phyloP scores from a whole-genome alignment of 257 asterid genomes.

The Thymus mandschuricus region DNA sequence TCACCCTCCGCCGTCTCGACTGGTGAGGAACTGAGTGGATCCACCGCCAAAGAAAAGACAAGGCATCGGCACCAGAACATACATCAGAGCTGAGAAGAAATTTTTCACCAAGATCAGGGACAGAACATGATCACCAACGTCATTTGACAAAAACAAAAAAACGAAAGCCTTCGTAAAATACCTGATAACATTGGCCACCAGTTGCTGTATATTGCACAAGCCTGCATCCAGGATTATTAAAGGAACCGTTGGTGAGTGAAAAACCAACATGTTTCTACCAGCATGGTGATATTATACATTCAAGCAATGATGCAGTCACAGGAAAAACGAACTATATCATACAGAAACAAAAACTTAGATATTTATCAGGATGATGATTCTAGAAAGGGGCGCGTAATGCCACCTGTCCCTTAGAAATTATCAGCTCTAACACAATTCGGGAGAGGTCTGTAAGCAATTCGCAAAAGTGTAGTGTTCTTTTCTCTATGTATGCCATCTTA shows the following conservation, averaged over 20 bases:
- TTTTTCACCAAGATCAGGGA: constrained; percentile 21
- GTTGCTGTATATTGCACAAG: constrained; percentile 88
- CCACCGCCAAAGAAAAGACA: constrained; percentile 98
- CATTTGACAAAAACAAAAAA: not conserved
- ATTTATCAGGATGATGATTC: not conserved
- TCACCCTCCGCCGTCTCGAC: constrained; percentile 98
- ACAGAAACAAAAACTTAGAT: not conserved
- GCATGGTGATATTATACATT: constrained; percentile 10
- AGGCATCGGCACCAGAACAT: constrained; percentile 97
- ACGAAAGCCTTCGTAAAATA: constrained; percentile 33
- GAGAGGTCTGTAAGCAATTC: not conserved
- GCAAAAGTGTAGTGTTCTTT: not conserved
- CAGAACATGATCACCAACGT: constrained; percentile 4
- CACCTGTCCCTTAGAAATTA: not conserved
- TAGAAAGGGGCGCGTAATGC: not conserved
- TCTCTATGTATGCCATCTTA: constrained; percentile 9
- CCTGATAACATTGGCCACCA: constrained; percentile 99
- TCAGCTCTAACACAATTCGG: constrained; percentile 10
- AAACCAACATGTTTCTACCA: constrained; percentile 16
- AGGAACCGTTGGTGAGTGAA: constrained; percentile 15
- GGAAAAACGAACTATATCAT: constrained; percentile 4
- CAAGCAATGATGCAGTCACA: constrained; percentile 20
- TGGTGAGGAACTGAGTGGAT: constrained; percentile 83
- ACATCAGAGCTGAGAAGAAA: constrained; percentile 84
- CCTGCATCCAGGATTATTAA: constrained; percentile 53